Percentiles rank a stretch among this genome's conserved stretches.
phyloP scores from a whole-genome alignment of 179 eudicot species.

The Actinidia chinensis region DNA sequence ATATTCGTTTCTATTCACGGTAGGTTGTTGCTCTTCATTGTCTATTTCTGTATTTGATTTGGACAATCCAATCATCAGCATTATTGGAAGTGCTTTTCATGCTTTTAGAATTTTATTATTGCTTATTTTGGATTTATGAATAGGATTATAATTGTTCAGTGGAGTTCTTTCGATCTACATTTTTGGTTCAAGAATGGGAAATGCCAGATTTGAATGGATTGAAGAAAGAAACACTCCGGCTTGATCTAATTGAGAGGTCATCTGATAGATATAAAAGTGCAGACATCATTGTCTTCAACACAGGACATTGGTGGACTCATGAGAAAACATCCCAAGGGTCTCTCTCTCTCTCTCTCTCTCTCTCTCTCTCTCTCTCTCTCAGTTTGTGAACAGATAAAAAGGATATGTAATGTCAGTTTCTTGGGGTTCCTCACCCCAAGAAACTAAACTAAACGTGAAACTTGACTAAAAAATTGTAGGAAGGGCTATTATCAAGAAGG shows the following conservation, averaged over 20 bases:
- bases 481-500: constrained; percentile 90
- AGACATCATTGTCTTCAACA: constrained; percentile 65
- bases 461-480: constrained; percentile 31
- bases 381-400: neutral
- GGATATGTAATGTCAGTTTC: neutral
- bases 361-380: constrained; percentile 15
- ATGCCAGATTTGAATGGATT: constrained; percentile 40
- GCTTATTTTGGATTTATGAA: neutral
- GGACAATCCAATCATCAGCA: neutral
- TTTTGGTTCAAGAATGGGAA: constrained; percentile 80
- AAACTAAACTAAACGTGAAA: neutral
- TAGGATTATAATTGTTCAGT: constrained; percentile 66
- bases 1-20: constrained; percentile 57
- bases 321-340: constrained; percentile 60
- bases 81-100: neutral
- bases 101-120: neutral
- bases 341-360: neutral
- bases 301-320: constrained; percentile 96
- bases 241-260: constrained; percentile 52
- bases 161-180: constrained; percentile 73
- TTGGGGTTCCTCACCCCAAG: neutral
- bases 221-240: constrained; percentile 66
- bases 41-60: neutral
- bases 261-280: constrained; percentile 48
- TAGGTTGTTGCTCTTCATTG: constrained; percentile 18